Evolutionary conservation across 2,329 filamentous ascomycete genomes (phyloP).

Genomic region (Aureobasidium lini): DNA sequence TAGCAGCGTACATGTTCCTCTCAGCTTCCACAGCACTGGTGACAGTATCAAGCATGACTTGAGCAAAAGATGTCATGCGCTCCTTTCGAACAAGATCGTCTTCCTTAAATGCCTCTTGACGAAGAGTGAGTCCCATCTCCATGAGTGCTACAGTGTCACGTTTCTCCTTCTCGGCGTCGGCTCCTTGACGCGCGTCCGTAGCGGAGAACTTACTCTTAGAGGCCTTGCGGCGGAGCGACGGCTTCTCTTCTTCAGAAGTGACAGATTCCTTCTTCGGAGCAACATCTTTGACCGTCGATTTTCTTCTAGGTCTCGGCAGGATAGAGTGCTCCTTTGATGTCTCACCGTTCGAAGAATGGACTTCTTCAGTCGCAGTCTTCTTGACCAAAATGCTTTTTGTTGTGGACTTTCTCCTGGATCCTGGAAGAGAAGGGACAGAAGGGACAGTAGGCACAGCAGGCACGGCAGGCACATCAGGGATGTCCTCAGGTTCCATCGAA

Average conservation of each 20-base stretch:
- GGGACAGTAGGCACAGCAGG: neutral
- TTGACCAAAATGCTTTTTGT: neutral
- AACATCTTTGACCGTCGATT: neutral
- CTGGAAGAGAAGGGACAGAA: neutral
- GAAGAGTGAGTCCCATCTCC: conserved; percentile 1
- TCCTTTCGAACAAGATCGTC: conserved; percentile 18
- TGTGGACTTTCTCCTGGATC: neutral
- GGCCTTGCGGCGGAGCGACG: neutral
- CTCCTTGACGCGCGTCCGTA: neutral
- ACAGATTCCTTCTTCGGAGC: neutral
- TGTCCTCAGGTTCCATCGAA: neutral
- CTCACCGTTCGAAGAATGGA: neutral
- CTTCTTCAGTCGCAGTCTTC: neutral
- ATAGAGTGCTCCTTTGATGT: neutral
- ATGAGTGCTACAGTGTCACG: neutral
- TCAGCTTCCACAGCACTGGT: conserved; percentile 22
- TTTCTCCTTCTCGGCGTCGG: neutral
- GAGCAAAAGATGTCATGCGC: conserved; percentile 20
- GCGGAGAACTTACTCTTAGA: neutral
- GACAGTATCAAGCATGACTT: conserved; percentile 22
- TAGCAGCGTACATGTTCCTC: conserved; percentile 21
- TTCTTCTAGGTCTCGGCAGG: neutral
- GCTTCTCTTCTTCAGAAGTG: neutral
- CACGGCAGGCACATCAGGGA: neutral
- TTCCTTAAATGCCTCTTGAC: conserved; percentile 9